Base-by-base conservation (phyloP, 2,329 filamentous ascomycete species). In the Epichloe gansuensis region DNA sequence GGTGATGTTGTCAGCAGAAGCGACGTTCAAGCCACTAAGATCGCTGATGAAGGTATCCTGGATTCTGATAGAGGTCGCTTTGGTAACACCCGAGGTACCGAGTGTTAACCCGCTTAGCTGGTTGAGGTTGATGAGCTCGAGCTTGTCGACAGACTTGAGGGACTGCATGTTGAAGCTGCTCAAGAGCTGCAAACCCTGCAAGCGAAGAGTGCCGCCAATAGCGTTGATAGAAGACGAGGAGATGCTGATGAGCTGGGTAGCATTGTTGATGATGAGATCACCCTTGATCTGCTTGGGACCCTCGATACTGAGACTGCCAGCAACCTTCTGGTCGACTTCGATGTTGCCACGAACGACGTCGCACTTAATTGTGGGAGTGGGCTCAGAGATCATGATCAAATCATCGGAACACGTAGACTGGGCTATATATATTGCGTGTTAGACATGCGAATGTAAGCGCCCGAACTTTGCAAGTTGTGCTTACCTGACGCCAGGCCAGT, bases 11-110 rank as follows among this genome's bases (percentile, higher is more conserved):
- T 80, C 77, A 52, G 89, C 83, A n/a, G 78, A 77, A 58, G 81
- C 71, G 58, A 97, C 77, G 67, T 89, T 86, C 67, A 98, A 86
- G 65, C 89, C 90, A 59, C 84, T 76, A 55, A 98, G 80, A 59
- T 78, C 82, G 67, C 75, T 78, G 61, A 98, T 80, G 70, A 84
- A 82, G 49, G 93, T 98, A 75, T 98, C 93, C 71, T 82, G 80
- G 67, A 98, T 91, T 60, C 74, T 71, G 61, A 98, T 79, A 57
- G 73, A 78, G 58, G 72, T 73, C 55, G 87, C 87, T 67, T 81
- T 74, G 61, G 77, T 81, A 62, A 97, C 75, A 63, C 75, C 74
- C 13, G 71, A 63, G 53, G 69, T 73, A 58, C 75, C 75, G 59
- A 81, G 75, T 38, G 68, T 70, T 38, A 78, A 62, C 45, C 61